Evolutionary conservation across 306 rosid species (phyloP), one percentile per base, ranked within the genome.

Genomic region (Dryas octopetala): DNA sequence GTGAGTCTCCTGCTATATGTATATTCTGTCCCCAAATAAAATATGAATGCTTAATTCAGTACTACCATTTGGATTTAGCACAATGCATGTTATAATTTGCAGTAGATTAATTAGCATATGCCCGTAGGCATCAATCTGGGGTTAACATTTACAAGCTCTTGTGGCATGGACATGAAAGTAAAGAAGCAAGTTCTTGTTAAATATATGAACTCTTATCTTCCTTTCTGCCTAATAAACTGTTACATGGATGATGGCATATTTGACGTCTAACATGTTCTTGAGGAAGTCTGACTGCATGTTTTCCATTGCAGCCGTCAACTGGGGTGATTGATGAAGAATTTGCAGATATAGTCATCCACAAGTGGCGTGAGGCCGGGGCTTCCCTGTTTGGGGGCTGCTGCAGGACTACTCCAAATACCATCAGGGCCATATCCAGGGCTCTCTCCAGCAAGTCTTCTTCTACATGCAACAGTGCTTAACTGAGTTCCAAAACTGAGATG

Each of bases 341-440:
- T 80, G 96, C 92, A 19, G 1, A 64, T 91, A 19, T 91, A 86
- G 63, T 17, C 41, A 68, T 91, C 28, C 83, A 74, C 6, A 91
- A 90, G 78, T 95, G 98, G 98, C 80, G 83, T 49, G 85, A 90
- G 79, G 92, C 91, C 0, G 97, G 97, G 71, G 97, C 97, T 72
- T 81, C 93, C 40, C 68, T 95, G 7, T 88, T 95, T 58, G 98
- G 98, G 55, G 98, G 98, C 16, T 95, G 98, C 71, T 91, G 98
- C 83, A 89, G 95, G 78, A 95, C 98, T 46, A 90, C 93, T 68
- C 98, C 97, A 26, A 81, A 86, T 4, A 91, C 97, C 15, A 86
- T 95, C 70, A 76, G 81, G 75, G 98, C 90, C 88, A 89, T 90
- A 66, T 48, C 85, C 7, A 83, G 66, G 60, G 91, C 87, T 44